These are phyloP conservation scores for Globisporangium recalcitrans DNA, from an alignment of 352 stramenopile genomes.

Conservation along the genomic window DNA sequence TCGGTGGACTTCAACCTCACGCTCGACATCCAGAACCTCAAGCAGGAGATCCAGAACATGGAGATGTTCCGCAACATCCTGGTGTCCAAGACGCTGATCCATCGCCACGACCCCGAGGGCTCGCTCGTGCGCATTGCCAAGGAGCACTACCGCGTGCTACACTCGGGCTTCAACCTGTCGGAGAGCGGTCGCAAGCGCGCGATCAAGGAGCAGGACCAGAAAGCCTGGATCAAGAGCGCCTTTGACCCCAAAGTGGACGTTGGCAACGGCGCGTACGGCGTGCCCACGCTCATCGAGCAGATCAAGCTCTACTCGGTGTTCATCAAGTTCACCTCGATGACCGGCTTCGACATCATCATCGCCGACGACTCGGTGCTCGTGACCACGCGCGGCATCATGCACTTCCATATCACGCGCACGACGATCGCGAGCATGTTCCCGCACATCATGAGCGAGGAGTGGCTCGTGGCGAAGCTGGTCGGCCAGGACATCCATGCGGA, in stretches of 20 bases:
- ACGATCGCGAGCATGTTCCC: constrained; percentile 28
- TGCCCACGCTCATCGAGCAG: constrained; percentile 30
- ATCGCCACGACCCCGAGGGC: constrained; percentile 18
- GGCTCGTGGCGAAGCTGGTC: constrained; percentile 23
- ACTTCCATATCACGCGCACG: constrained; percentile 25
- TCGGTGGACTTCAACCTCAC: constrained; percentile 24
- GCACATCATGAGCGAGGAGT: constrained; percentile 21
- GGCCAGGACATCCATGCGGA: constrained; percentile 18
- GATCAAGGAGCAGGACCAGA: constrained; percentile 11
- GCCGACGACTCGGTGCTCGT: constrained; percentile 22
- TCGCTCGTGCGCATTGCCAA: constrained; percentile 22
- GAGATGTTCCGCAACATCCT: constrained; percentile 23
- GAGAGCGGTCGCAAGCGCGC: constrained; percentile 8
- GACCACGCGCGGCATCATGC: constrained; percentile 14
- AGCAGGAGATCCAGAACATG: constrained; percentile 28
- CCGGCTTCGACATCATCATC: constrained; percentile 19
- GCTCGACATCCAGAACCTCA: constrained; percentile 27
- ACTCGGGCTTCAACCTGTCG: constrained; percentile 10
- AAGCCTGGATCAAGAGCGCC: too few species aligned
- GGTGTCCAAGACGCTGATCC: constrained; percentile 10
- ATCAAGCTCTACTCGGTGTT: constrained; percentile 25
- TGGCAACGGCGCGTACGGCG: too few species aligned
- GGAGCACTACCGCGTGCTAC: constrained; percentile 23
- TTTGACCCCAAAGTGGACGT: constrained; percentile 22
- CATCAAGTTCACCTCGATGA: constrained; percentile 21